Evolutionary conservation across 192 early-diverging fungal genomes (phyloP), one percentile per base, ranked within the genome.

Genomic region (Gamsiella multidivaricata): DNA sequence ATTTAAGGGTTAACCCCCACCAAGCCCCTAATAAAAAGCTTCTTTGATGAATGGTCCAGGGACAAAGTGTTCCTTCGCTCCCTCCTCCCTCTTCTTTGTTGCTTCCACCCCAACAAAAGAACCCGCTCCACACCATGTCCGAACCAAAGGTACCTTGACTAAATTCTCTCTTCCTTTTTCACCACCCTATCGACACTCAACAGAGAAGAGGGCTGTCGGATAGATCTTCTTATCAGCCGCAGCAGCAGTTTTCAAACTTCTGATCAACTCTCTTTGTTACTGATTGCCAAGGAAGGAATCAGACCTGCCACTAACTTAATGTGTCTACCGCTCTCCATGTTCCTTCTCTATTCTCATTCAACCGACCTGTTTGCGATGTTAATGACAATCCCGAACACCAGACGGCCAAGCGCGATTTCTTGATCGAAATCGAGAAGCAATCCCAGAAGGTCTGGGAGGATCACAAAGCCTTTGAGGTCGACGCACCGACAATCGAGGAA

Each of bases 381-480:
- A n/a, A n/a, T n/a, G n/a, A n/a, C n/a, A n/a, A n/a, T n/a, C n/a
- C n/a, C n/a, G n/a, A n/a, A n/a, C n/a, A n/a, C 34, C 53, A 91
- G 88, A 93, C 92, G 14, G 85, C 80, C 58, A 96, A 95, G 83
- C 89, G 91, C 58, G 94, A 97, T 78, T 80, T 87, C 36, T 88
- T 97, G 51, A 80, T 88, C 31, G 85, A 82, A 2, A 86, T 94
- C 42, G 96, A 98, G 84, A 82, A 80, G 31, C 84, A 88, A 53
- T 85, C 87, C 65, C 95, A 97, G 80, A 69, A 85, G 39, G 58
- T 85, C 43, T 99, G 98, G 98, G 89, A 94, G 54, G 81, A 85
- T 11, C 80, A 61, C 23, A 86, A 88, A 43, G 85, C 86, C 22
- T 98, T 98, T 60, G 96, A 99, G 80, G 84, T 90, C 41, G 84